A percentile compares a stretch with the other conserved stretches of the same genome.
phyloP scores from a whole-genome alignment of 2,329 filamentous ascomycete genomes.

The Aspergillus costaricaensis region DNA sequence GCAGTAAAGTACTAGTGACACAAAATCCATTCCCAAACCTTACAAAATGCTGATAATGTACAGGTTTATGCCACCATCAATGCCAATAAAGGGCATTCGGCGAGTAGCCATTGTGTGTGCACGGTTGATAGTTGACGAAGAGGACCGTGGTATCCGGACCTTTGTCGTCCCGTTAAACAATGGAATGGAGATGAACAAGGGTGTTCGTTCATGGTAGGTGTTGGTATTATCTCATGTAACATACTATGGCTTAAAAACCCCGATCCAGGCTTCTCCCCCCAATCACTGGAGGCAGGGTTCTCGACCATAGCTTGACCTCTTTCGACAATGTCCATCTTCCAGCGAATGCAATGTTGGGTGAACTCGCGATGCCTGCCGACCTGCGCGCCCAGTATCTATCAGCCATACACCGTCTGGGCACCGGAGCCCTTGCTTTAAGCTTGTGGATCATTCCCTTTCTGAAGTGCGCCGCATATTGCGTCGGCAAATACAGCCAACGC shows the following conservation, averaged over 20 bases:
- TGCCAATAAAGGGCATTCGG: slow-evolving; percentile 13
- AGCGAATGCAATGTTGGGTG: slow-evolving; percentile 14
- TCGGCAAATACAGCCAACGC: not conserved
- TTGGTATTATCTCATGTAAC: too few relatives aligned
- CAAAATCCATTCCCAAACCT: too few relatives aligned
- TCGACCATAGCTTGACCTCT: slow-evolving; percentile 23
- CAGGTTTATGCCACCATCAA: slow-evolving; percentile 24
- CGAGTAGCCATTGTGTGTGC: slow-evolving; percentile 21
- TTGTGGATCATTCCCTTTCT: not conserved
- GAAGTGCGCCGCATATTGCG: not conserved
- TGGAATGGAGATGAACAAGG: slow-evolving; percentile 16
- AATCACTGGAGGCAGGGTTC: slow-evolving; percentile 7
- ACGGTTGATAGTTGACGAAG: slow-evolving; percentile 17
- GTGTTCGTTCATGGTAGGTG: not conserved
- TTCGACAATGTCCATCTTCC: slow-evolving; percentile 21
- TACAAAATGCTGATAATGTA: not conserved
- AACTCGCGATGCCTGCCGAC: slow-evolving; percentile 8
- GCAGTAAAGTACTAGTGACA: not conserved
- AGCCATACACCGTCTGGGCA: not conserved
- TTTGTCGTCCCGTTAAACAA: slow-evolving; percentile 21
- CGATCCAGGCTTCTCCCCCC: slow-evolving; percentile 10
- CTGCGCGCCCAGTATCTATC: not conserved
- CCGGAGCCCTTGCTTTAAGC: not conserved
- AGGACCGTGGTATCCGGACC: slow-evolving; percentile 20
- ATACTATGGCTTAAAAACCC: too few relatives aligned